A percentile compares a stretch with the other conserved stretches of the same genome.
Conservation (phyloP, 768 basidiomycete genomes). For the Leccinum subgranulosum region DNA sequence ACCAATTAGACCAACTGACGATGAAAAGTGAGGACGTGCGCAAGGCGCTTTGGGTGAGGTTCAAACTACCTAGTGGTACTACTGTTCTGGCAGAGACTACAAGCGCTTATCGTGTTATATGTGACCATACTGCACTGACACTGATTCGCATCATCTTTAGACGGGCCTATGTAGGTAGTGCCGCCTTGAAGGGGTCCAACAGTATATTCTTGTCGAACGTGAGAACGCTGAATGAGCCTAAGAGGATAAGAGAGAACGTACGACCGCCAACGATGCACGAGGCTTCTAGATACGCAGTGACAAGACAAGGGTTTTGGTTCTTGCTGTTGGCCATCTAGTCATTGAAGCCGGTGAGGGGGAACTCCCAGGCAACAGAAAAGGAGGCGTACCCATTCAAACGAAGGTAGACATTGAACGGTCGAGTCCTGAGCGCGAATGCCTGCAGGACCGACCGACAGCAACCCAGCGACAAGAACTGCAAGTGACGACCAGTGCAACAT, state of each 20-base stretch:
- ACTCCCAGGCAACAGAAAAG: not conserved
- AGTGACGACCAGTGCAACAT: slow-evolving; percentile 12
- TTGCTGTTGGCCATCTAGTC: slow-evolving; percentile 40
- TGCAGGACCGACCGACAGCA: slow-evolving; percentile 16
- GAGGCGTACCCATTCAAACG: slow-evolving; percentile 28
- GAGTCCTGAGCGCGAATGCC: slow-evolving; percentile 24
- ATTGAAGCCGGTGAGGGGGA: not conserved
- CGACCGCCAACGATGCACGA: slow-evolving; percentile 39
- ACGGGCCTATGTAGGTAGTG: slow-evolving; percentile 34
- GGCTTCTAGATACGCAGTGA: slow-evolving; percentile 42
- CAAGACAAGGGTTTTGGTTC: slow-evolving; percentile 43
- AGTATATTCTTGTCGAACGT: slow-evolving; percentile 32
- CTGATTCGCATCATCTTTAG: slow-evolving; percentile 20
- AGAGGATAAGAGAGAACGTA: slow-evolving; percentile 25
- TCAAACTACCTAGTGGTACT: slow-evolving; percentile 34
- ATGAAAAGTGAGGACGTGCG: not conserved
- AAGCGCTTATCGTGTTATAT: slow-evolving; percentile 56
- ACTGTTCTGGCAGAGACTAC: slow-evolving; percentile 52
- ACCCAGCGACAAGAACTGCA: slow-evolving; percentile 13
- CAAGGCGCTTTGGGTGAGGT: not conserved
- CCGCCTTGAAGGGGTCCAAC: slow-evolving; percentile 37
- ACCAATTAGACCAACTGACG: slow-evolving; percentile 49
- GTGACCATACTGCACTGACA: slow-evolving; percentile 58
- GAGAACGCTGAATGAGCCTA: slow-evolving; percentile 3
- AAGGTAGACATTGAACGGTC: slow-evolving; percentile 15